phyloP scores from a whole-genome alignment of 2,329 filamentous ascomycete species.

The Epichloe typhina region DNA sequence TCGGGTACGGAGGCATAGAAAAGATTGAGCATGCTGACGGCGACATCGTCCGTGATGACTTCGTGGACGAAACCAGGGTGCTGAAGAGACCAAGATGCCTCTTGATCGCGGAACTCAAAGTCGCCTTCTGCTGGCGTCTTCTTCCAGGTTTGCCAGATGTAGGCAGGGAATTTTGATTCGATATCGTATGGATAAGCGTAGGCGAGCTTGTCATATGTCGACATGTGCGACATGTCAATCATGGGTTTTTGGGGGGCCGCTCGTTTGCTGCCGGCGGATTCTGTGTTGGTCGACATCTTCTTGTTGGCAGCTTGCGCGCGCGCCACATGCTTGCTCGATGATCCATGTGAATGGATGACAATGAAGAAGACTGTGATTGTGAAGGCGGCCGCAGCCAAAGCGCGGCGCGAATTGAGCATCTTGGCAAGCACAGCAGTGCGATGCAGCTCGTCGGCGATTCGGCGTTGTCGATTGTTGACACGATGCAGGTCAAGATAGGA shows the following conservation, averaged over 20 bases:
- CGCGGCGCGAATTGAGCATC: constrained; percentile 72
- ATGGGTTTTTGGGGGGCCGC: constrained; percentile 36
- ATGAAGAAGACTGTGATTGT: constrained; percentile 57
- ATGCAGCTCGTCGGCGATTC: neutral
- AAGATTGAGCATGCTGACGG: constrained; percentile 66
- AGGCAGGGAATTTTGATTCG: constrained; percentile 80
- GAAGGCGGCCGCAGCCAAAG: constrained; percentile 56
- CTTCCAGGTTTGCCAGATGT: constrained; percentile 99
- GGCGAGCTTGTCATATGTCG: constrained; percentile 66
- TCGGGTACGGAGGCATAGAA: constrained; percentile 76
- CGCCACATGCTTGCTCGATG: neutral
- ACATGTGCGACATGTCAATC: constrained; percentile 57
- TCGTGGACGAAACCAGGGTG: constrained; percentile 93
- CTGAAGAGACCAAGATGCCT: constrained; percentile 77
- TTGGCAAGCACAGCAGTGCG: constrained; percentile 6
- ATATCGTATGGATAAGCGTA: constrained; percentile 93
- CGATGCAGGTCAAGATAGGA: neutral
- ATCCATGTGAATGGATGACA: constrained; percentile 45
- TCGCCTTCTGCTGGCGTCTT: constrained; percentile 62
- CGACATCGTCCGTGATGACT: constrained; percentile 85
- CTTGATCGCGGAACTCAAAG: constrained; percentile 71
- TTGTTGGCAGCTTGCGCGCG: constrained; percentile 10
- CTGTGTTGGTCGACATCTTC: constrained; percentile 9
- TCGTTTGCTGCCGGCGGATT: constrained; percentile 7
- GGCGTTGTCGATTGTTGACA: neutral